Evolutionary conservation across 768 basidiomycete species (phyloP).

Genomic region (Boletus sp.): DNA sequence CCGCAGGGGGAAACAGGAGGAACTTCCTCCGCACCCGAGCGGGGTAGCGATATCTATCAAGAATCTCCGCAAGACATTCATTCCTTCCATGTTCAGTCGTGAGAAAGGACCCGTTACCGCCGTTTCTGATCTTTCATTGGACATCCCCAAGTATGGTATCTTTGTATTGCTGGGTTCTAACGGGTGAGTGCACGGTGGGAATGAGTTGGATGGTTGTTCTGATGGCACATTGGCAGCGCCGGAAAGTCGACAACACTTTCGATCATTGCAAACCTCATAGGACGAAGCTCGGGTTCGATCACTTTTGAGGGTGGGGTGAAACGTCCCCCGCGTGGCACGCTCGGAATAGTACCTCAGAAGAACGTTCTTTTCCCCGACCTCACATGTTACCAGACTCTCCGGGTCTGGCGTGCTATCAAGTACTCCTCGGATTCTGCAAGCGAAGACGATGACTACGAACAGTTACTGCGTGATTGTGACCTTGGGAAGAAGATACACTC

Average conservation of each 20-base stretch:
- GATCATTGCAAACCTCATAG: constrained; percentile 61
- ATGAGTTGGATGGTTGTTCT: not conserved
- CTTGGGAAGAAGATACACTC: constrained; percentile 65
- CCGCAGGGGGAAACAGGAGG: constrained; percentile 10
- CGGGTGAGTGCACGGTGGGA: constrained; percentile 40
- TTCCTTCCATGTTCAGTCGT: constrained; percentile 45
- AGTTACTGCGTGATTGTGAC: constrained; percentile 71
- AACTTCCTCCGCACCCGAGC: constrained; percentile 30
- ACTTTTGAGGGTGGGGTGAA: constrained; percentile 51
- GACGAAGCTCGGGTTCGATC: constrained; percentile 57
- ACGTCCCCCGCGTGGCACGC: constrained; percentile 57
- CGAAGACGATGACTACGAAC: constrained; percentile 56
- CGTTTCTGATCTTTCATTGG: constrained; percentile 61
- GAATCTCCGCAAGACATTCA: constrained; percentile 59
- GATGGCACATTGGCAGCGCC: constrained; percentile 43
- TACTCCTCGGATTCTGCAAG: constrained; percentile 42
- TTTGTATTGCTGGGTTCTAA: constrained; percentile 76
- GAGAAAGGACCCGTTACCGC: constrained; percentile 55
- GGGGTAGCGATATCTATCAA: constrained; percentile 60
- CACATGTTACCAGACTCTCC: constrained; percentile 68
- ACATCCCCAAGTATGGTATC: constrained; percentile 72
- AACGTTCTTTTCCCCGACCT: constrained; percentile 80
- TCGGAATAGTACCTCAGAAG: constrained; percentile 82
- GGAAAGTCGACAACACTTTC: constrained; percentile 76
- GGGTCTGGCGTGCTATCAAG: constrained; percentile 74